These are phyloP conservation scores for Neurospora sp. DNA, from an alignment of 495 filamentous ascomycete species.

Conservation along the genomic window DNA sequence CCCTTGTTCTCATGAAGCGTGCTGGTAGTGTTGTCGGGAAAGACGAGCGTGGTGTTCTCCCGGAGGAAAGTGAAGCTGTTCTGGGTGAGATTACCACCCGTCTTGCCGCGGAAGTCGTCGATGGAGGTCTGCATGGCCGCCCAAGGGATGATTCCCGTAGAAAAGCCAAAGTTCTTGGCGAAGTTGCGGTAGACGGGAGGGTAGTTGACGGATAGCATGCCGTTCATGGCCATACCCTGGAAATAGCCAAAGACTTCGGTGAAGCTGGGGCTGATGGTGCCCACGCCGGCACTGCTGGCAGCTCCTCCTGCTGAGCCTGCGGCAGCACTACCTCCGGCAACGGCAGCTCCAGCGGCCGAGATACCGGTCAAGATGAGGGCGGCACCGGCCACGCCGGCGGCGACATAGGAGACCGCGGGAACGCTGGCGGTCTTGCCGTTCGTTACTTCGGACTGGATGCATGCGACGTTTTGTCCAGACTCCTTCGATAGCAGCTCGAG, in stretches of 20 bases:
- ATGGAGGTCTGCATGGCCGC: conserved; percentile 68
- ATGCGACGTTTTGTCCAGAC: conserved; percentile 57
- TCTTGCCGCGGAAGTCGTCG: conserved; percentile 68
- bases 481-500: conserved; percentile 56
- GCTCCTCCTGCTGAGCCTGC: conserved; percentile 19
- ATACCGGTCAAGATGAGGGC: conserved; percentile 67
- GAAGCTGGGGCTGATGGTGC: conserved; percentile 73
- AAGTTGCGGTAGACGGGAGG: conserved; percentile 82
- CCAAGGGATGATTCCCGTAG: conserved; percentile 78
- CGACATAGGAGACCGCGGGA: conserved; percentile 72
- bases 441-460: conserved; percentile 67
- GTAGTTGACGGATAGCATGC: conserved; percentile 86
- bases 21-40: conserved; percentile 38
- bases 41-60: conserved; percentile 59
- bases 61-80: conserved; percentile 66
- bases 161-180: conserved; percentile 87
- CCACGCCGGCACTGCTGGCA: conserved; percentile 48
- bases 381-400: conserved; percentile 78
- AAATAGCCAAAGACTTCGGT: conserved; percentile 82
- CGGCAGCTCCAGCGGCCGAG: conserved; percentile 55
- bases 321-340: conserved; percentile 34
- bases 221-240: conserved; percentile 87
- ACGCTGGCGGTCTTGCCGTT: conserved; percentile 78
- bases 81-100: conserved; percentile 77
- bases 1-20: conserved; percentile 17